phyloP scores from a whole-genome alignment of 1,284 basidiomycete species.

The Peniophora sp. region DNA sequence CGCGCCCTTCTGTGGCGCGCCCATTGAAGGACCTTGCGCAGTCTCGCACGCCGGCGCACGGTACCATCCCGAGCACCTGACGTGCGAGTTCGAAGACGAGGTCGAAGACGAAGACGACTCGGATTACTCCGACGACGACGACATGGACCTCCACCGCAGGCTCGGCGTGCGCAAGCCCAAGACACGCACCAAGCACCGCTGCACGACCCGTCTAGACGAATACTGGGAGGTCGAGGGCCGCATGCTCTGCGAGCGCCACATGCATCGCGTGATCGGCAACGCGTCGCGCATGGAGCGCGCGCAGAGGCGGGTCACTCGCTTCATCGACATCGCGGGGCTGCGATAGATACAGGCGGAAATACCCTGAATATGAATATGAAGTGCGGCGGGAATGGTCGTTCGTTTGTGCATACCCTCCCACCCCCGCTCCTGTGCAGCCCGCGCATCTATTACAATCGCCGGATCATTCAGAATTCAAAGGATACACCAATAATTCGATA shows the following conservation, averaged over 20 bases:
- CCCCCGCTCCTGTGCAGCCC: too few species aligned
- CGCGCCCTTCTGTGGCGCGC: conserved; percentile 68
- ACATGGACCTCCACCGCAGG: background rate
- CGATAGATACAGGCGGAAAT: too few species aligned
- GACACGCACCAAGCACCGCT: conserved; percentile 19
- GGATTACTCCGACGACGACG: conserved; percentile 1
- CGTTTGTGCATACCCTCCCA: too few species aligned
- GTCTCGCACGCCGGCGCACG: conserved; percentile 69
- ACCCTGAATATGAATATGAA: too few species aligned
- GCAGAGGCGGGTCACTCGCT: conserved; percentile 49
- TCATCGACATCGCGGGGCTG: conserved; percentile 27
- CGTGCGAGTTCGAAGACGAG: conserved; percentile 46
- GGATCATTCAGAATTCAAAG: too few species aligned
- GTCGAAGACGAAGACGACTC: conserved; percentile 1
- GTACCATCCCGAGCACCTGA: conserved; percentile 81
- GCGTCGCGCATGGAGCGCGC: conserved; percentile 27
- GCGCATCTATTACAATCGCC: too few species aligned
- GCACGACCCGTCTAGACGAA: conserved; percentile 56
- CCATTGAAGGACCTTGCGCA: conserved; percentile 87
- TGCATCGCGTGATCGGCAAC: conserved; percentile 23
- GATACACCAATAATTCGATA: too few species aligned
- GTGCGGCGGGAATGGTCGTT: too few species aligned
- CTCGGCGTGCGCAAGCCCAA: background rate
- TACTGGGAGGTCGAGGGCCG: conserved; percentile 82
- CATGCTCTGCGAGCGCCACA: conserved; percentile 79